Conservation (phyloP, 352 stramenopile species). For the Halophytophthora polymorphica region DNA sequence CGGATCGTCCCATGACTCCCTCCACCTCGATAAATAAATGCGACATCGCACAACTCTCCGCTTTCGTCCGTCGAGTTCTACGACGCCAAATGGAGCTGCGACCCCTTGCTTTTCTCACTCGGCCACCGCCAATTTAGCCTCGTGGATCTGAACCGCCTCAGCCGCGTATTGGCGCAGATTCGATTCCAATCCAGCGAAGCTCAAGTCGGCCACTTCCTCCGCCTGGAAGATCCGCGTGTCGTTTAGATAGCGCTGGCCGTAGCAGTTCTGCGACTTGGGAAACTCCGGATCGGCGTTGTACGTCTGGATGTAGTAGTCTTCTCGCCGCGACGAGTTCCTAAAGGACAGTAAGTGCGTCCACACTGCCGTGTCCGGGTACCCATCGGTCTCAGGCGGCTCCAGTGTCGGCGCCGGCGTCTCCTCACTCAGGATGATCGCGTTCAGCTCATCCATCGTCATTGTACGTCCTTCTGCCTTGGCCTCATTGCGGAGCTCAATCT, state of each 20-base stretch:
- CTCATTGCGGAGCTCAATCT: conserved; percentile 6
- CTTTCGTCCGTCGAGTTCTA: too few relatives aligned
- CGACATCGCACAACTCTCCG: too few relatives aligned
- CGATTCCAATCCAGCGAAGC: conserved; percentile 26
- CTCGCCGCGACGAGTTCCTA: conserved; percentile 27
- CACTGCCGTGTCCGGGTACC: conserved; percentile 40
- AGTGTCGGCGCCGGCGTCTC: conserved; percentile 8
- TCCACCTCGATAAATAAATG: too few relatives aligned
- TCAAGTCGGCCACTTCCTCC: conserved; percentile 18
- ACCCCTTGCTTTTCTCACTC: too few relatives aligned
- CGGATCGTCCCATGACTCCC: too few relatives aligned
- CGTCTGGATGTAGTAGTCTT: conserved; percentile 47
- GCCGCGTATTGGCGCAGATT: conserved; percentile 23
- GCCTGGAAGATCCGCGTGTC: conserved; percentile 33
- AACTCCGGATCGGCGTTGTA: conserved; percentile 36
- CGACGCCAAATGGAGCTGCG: too few relatives aligned
- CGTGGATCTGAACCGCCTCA: conserved; percentile 12
- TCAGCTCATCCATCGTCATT: too few relatives aligned
- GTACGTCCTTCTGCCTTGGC: too few relatives aligned
- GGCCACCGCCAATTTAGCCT: neutral
- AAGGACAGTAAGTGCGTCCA: conserved; percentile 70
- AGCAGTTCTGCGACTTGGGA: conserved; percentile 50
- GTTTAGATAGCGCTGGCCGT: conserved; percentile 31
- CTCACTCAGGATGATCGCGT: too few relatives aligned
- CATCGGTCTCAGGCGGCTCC: conserved; percentile 5